These are phyloP conservation scores for Fusarium buharicum DNA, from an alignment of 2,329 filamentous ascomycete species.

Conservation along the genomic window DNA sequence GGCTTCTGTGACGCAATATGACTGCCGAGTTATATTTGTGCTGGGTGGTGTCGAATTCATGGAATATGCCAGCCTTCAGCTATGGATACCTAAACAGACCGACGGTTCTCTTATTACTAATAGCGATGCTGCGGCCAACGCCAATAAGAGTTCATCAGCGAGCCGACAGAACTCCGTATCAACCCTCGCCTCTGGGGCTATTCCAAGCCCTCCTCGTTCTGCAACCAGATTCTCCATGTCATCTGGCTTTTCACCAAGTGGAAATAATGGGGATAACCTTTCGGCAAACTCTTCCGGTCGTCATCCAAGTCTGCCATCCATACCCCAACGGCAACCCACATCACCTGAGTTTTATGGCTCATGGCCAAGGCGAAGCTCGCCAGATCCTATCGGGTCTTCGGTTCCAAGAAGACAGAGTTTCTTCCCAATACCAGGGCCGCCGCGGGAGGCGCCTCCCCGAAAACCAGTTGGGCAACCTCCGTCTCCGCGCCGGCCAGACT, in stretches of 20 bases:
- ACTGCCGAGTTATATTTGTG: slow-evolving; percentile 47
- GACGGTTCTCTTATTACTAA: slow-evolving; percentile 45
- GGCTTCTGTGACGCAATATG: slow-evolving; percentile 44
- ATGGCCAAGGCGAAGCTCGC: slow-evolving; percentile 37
- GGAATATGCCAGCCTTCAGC: slow-evolving; percentile 47
- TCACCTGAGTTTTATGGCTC: slow-evolving; percentile 16
- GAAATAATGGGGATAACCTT: slow-evolving; percentile 6
- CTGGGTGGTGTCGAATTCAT: slow-evolving; percentile 40
- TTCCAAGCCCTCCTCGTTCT: slow-evolving; percentile 4
- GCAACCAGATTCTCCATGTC: slow-evolving; percentile 8
- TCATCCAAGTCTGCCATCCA: slow-evolving; percentile 34
- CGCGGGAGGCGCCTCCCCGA: slow-evolving; percentile 21
- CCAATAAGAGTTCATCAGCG: slow-evolving; percentile 4
- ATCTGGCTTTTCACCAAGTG: slow-evolving; percentile 1
- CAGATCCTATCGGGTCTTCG: slow-evolving; percentile 24
- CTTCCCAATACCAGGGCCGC: slow-evolving; percentile 14
- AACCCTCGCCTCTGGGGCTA: slow-evolving; percentile 6
- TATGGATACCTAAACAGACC: slow-evolving; percentile 48
- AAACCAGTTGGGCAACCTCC: slow-evolving; percentile 35
- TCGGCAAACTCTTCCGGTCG: slow-evolving; percentile 13
- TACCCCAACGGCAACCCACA: slow-evolving; percentile 35
- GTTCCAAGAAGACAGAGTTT: slow-evolving; percentile 26
- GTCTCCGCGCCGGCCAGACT: slow-evolving; percentile 32
- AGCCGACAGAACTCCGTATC: slow-evolving; percentile 35
- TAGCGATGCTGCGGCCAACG: slow-evolving; percentile 38